Percentiles rank a stretch among this genome's conserved stretches.
Evolutionary conservation across 108 stramenopile genomes (phyloP).

Genomic region (Parietichytrium sp.): DNA sequence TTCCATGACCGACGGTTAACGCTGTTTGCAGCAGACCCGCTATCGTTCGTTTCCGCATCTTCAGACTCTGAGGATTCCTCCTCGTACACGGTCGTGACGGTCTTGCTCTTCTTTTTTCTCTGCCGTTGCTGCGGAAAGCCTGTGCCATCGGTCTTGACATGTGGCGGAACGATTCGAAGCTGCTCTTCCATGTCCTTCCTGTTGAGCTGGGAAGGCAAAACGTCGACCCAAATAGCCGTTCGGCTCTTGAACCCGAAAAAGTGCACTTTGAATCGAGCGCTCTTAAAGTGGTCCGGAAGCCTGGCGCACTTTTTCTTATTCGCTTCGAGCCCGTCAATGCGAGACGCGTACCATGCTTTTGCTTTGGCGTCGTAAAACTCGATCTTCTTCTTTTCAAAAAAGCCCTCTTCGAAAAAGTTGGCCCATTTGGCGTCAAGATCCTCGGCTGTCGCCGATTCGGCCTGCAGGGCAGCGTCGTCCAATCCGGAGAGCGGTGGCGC

Average conservation of each 20-base stretch:
- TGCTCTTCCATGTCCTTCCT: not conserved
- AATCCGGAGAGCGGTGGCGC: no score
- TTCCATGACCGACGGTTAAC: not conserved
- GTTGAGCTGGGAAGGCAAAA: not conserved
- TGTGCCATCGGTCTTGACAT: not conserved
- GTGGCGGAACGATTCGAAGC: not conserved
- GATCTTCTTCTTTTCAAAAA: not conserved
- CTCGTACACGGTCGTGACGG: not conserved
- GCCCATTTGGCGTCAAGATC: not conserved
- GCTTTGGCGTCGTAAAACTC: not conserved
- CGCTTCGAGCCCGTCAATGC: not conserved
- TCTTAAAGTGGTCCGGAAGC: not conserved
- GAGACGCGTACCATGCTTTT: slow-evolving; percentile 12
- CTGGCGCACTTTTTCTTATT: not conserved
- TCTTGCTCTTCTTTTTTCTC: not conserved
- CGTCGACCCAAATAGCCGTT: not conserved
- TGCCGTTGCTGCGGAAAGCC: not conserved
- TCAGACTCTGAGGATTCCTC: not conserved
- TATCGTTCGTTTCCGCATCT: not conserved
- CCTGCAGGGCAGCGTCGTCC: no score
- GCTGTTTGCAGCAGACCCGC: not conserved
- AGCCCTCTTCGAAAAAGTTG: not conserved
- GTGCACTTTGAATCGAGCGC: not conserved
- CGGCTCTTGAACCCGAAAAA: slow-evolving; percentile 9
- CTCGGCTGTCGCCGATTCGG: no score